These are phyloP conservation scores for Pythium utonaiense DNA, from an alignment of 352 stramenopile species.

Conservation along the genomic window DNA sequence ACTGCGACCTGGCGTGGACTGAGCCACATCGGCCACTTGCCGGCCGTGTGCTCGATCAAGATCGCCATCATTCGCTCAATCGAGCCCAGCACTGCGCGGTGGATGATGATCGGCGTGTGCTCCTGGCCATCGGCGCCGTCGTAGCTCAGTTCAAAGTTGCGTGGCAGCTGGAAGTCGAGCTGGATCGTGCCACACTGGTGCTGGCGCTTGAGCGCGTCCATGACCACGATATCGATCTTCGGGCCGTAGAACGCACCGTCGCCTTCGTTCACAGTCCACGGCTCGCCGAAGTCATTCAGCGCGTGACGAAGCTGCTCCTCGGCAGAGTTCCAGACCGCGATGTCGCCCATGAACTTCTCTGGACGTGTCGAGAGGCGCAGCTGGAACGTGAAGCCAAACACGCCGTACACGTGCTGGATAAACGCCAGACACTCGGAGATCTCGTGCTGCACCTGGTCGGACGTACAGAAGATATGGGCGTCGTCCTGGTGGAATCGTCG, in stretches of 20 bases:
- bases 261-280: slow-evolving; percentile 90
- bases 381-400: slow-evolving; percentile 96
- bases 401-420: slow-evolving; percentile 92
- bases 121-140: slow-evolving; percentile 79
- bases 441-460: slow-evolving; percentile 94
- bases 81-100: slow-evolving; percentile 95
- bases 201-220: slow-evolving; percentile 94
- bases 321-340: slow-evolving; percentile 93
- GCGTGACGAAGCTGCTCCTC: slow-evolving; percentile 68
- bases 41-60: slow-evolving; percentile 95
- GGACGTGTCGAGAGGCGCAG: slow-evolving; percentile 91
- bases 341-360: slow-evolving; percentile 92
- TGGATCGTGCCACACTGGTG: slow-evolving; percentile 98
- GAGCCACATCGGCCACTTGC: slow-evolving; percentile 97
- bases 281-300: slow-evolving; percentile 62
- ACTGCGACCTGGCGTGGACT: slow-evolving; percentile 77
- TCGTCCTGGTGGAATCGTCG: slow-evolving; percentile 98
- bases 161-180: slow-evolving; percentile 98
- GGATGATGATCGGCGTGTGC: slow-evolving; percentile 97
- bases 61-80: slow-evolving; percentile 99
- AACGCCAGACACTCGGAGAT: slow-evolving; percentile 93
- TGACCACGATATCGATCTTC: slow-evolving; percentile 98
- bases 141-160: slow-evolving; percentile 95
- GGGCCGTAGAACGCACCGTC: slow-evolving; percentile 97
- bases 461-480: slow-evolving; percentile 97